A percentile compares a stretch with the other conserved stretches of the same genome.
These are phyloP conservation scores for Rehmannia glutinosa DNA, from an alignment of 257 asterid species.

Conservation along the genomic window DNA sequence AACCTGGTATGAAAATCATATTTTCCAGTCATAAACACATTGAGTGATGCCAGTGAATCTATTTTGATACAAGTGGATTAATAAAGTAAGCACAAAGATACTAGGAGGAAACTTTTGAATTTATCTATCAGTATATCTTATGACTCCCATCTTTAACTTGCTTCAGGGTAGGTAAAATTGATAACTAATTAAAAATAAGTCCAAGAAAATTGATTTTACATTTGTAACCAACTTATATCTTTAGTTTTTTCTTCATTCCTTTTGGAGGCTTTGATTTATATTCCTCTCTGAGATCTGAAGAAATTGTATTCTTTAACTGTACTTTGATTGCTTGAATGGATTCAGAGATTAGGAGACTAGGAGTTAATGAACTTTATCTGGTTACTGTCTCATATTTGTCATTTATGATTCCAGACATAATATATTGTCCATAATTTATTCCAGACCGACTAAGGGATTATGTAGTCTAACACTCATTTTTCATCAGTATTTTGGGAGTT, in stretches of 20 bases:
- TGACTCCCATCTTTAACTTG: too few species aligned
- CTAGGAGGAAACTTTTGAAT: too few species aligned
- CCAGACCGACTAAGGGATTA: too few species aligned
- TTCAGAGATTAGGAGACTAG: not conserved
- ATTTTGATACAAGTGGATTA: too few species aligned
- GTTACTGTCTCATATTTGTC: not conserved
- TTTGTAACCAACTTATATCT: not conserved
- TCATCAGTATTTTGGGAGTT: too few species aligned
- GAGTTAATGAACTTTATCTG: not conserved
- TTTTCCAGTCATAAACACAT: too few species aligned
- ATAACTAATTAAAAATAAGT: not conserved
- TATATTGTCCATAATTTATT: not conserved
- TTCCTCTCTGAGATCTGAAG: not conserved
- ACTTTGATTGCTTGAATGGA: constrained; percentile 1
- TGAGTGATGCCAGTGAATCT: too few species aligned
- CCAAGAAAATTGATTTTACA: not conserved
- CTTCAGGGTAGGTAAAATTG: not conserved
- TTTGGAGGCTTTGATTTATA: not conserved
- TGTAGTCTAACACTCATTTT: too few species aligned
- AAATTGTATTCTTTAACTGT: not conserved
- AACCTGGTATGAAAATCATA: too few species aligned
- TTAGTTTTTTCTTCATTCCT: not conserved
- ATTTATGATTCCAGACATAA: not conserved
- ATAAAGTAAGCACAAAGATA: too few species aligned
- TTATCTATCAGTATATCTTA: too few species aligned